phyloP scores from a whole-genome alignment of 148 eudicot genomes.

The Simmondsia chinensis region DNA sequence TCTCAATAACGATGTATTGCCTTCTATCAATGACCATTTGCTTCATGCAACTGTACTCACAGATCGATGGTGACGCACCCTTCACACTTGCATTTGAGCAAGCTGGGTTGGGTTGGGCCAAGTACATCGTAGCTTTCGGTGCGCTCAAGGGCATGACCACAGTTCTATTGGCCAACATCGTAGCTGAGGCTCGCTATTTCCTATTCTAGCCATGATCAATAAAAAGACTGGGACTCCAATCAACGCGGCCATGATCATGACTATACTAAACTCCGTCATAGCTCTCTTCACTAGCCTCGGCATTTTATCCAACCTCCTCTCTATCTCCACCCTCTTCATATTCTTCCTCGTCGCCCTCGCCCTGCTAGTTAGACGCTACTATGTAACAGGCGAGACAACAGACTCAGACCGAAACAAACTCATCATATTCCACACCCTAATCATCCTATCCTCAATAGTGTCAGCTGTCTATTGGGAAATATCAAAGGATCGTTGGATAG shows the following conservation, averaged over 20 bases:
- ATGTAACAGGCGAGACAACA: slow-evolving; percentile 31
- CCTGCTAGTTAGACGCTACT: slow-evolving; percentile 40
- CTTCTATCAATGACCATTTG: slow-evolving; percentile 27
- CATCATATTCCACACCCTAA: slow-evolving; percentile 18
- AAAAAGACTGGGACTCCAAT: slow-evolving; percentile 39
- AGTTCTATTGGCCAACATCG: slow-evolving; percentile 23
- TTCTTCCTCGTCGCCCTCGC: slow-evolving; percentile 43
- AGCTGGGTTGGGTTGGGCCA: slow-evolving; percentile 45
- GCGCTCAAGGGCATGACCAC: slow-evolving; percentile 55
- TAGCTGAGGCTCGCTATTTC: slow-evolving; percentile 49
- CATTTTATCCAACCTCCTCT: slow-evolving; percentile 40
- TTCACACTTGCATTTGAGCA: slow-evolving; percentile 39
- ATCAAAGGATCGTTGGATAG: slow-evolving; percentile 25
- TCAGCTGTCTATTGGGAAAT: slow-evolving; percentile 34
- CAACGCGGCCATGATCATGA: slow-evolving; percentile 39
- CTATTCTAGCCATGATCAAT: slow-evolving; percentile 27
- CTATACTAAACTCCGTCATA: slow-evolving; percentile 20
- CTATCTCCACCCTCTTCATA: slow-evolving; percentile 45
- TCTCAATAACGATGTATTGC: slow-evolving; percentile 22
- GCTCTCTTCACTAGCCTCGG: slow-evolving; percentile 36
- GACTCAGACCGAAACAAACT: slow-evolving; percentile 32
- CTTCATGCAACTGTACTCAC: slow-evolving; percentile 37
- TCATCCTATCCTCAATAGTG: slow-evolving; percentile 33
- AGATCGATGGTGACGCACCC: slow-evolving; percentile 32
- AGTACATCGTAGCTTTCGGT: slow-evolving; percentile 37